A percentile compares a stretch with the other conserved stretches of the same genome.
Evolutionary conservation across 2,329 filamentous ascomycete genomes (phyloP).

Genomic region (Stemphylium vesicarium): DNA sequence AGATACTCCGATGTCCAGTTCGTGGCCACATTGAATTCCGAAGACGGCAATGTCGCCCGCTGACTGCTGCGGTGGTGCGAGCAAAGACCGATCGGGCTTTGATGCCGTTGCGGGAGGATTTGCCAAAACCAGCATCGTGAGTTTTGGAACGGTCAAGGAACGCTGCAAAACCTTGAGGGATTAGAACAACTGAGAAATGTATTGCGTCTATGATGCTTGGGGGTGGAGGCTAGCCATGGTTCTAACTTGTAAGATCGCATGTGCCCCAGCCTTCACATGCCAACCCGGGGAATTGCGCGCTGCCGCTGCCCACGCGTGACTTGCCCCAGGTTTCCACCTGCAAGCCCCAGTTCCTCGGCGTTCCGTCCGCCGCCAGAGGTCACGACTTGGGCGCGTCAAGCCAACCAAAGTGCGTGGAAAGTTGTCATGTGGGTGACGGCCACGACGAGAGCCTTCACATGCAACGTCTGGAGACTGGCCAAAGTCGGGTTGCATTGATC

Average conservation of each 20-base stretch:
- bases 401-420: conserved; percentile 12
- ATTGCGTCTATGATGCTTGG: neutral
- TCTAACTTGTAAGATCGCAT: conserved; percentile 12
- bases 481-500: neutral
- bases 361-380: conserved; percentile 13
- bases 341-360: conserved; percentile 13
- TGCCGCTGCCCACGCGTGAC: conserved; percentile 20
- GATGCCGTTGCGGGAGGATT: conserved; percentile 25
- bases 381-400: conserved; percentile 4
- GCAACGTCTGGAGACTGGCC: conserved; percentile 6
- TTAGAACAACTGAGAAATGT: neutral
- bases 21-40: neutral
- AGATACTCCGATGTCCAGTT: neutral
- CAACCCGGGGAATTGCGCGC: conserved; percentile 9
- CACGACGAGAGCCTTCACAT: conserved; percentile 30
- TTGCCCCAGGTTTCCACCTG: conserved; percentile 27
- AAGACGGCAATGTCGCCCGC: conserved; percentile 32
- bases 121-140: conserved; percentile 23
- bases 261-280: conserved; percentile 32
- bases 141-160: neutral
- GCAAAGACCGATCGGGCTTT: conserved; percentile 37
- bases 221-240: neutral
- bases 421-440: conserved; percentile 21
- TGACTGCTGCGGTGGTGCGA: conserved; percentile 16
- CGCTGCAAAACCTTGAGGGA: neutral